Conservation (phyloP, 768 basidiomycete species). For the Collybia mongolica region DNA sequence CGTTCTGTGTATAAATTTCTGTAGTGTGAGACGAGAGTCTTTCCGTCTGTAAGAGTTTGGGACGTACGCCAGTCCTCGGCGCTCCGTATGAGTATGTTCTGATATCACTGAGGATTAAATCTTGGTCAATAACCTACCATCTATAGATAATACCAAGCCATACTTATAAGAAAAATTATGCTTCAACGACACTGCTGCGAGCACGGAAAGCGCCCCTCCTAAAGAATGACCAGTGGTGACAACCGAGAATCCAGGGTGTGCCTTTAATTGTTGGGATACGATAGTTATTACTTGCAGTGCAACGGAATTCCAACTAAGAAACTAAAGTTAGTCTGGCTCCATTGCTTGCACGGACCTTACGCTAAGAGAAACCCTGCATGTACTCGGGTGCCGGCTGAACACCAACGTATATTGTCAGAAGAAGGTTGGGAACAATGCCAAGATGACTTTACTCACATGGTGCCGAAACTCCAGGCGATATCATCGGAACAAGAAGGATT, state of each 20-base stretch:
- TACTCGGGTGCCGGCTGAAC: conserved; percentile 36
- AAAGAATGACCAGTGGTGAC: conserved; percentile 54
- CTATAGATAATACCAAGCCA: conserved; percentile 5
- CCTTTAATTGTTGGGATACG: conserved; percentile 31
- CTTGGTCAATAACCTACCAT: no score
- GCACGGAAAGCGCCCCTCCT: conserved; percentile 49
- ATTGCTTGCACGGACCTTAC: conserved; percentile 24
- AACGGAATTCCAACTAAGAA: conserved; percentile 48
- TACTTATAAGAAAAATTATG: conserved; percentile 38
- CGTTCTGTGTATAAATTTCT: conserved; percentile 35
- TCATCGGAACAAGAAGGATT: conserved; percentile 40
- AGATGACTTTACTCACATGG: conserved; percentile 28
- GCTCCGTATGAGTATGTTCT: conserved; percentile 52
- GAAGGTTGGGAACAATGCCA: neutral
- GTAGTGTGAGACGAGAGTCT: neutral
- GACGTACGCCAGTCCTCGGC: conserved; percentile 43
- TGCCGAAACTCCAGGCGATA: conserved; percentile 40
- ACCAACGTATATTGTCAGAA: neutral
- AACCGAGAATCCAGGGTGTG: conserved; percentile 36
- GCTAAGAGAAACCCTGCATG: conserved; percentile 51
- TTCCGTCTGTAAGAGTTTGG: neutral
- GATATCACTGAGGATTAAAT: conserved; percentile 23
- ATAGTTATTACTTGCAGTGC: conserved; percentile 36
- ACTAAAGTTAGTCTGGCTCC: neutral
- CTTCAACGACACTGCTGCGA: conserved; percentile 44